These are phyloP conservation scores for Cytospora schulzeri DNA, from an alignment of 2,329 filamentous ascomycete genomes.

Conservation along the genomic window DNA sequence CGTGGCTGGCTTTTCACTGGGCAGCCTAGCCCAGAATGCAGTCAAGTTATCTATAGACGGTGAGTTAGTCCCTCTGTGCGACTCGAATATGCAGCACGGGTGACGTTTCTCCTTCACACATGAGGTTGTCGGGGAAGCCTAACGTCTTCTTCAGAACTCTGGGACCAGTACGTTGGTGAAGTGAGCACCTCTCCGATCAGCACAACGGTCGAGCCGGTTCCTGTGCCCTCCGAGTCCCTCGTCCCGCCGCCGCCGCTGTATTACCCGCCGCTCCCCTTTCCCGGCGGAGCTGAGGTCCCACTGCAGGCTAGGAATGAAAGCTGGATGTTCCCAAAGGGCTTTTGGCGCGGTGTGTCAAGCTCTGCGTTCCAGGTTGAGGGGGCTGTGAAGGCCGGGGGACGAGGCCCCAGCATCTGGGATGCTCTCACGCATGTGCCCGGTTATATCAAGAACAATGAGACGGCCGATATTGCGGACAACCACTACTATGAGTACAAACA, in stretches of 20 bases:
- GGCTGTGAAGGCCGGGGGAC: constrained; percentile 12
- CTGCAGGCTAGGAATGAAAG: constrained; percentile 5
- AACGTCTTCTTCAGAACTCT: not conserved
- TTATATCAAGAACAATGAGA: constrained; percentile 4
- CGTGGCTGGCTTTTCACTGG: not conserved
- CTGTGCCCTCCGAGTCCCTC: constrained; percentile 12
- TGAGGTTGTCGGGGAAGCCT: not conserved
- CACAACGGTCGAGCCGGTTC: constrained; percentile 3
- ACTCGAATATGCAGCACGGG: not conserved
- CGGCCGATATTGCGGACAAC: constrained; percentile 10
- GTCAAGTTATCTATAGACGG: constrained; percentile 1
- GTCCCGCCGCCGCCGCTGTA: constrained; percentile 7
- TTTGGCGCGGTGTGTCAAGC: constrained; percentile 9
- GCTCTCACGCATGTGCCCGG: constrained; percentile 9
- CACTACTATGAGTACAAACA: constrained; percentile 18
- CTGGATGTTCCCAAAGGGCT: constrained; percentile 12
- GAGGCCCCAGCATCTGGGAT: constrained; percentile 17
- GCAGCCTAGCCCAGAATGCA: not conserved
- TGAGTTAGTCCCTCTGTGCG: not conserved
- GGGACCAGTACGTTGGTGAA: constrained; percentile 7
- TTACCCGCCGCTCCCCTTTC: constrained; percentile 10
- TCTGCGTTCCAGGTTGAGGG: constrained; percentile 12
- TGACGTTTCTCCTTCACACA: not conserved
- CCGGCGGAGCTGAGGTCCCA: constrained; percentile 7
- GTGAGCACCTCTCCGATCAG: constrained; percentile 5